Evolutionary conservation across 163 green algal genomes (phyloP).

Genomic region (Prototheca wickerhamii): DNA sequence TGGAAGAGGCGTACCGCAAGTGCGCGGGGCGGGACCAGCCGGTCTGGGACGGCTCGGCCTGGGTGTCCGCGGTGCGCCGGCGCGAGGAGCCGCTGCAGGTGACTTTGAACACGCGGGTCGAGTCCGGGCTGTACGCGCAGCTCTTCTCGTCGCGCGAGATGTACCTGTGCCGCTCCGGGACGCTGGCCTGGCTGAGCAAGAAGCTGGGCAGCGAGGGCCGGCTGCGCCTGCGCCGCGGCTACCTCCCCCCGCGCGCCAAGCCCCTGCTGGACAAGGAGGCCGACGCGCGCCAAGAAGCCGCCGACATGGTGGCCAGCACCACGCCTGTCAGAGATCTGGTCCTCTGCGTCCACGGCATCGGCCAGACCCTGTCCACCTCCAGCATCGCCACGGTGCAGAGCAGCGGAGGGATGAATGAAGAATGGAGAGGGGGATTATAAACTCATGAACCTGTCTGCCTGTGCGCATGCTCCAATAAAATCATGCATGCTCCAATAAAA

Average conservation of each 20-base stretch:
- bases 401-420: too few relatives aligned
- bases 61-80: too few relatives aligned
- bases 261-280: conserved; percentile 23
- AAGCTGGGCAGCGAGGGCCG: conserved; percentile 9
- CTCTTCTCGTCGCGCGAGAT: conserved; percentile 28
- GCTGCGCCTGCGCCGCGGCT: conserved; percentile 42
- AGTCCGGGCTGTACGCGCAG: conserved; percentile 36
- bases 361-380: conserved; percentile 46
- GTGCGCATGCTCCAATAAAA: too few relatives aligned
- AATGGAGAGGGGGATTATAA: neutral
- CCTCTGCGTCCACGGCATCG: conserved; percentile 66
- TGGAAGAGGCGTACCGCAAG: conserved; percentile 47
- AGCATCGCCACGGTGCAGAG: conserved; percentile 45
- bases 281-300: conserved; percentile 32
- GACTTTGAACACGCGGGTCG: conserved; percentile 28
- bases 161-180: conserved; percentile 36
- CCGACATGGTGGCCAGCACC: conserved; percentile 21
- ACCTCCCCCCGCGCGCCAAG: conserved; percentile 9
- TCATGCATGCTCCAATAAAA: too few relatives aligned
- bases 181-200: conserved; percentile 28
- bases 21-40: too few relatives aligned
- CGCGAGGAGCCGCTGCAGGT: too few relatives aligned
- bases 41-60: too few relatives aligned
- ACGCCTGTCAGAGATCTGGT: conserved; percentile 42
- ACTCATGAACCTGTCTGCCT: neutral